Evolutionary conservation across 345 rosid genomes (phyloP).

Genomic region (Rhizophora apiculata): DNA sequence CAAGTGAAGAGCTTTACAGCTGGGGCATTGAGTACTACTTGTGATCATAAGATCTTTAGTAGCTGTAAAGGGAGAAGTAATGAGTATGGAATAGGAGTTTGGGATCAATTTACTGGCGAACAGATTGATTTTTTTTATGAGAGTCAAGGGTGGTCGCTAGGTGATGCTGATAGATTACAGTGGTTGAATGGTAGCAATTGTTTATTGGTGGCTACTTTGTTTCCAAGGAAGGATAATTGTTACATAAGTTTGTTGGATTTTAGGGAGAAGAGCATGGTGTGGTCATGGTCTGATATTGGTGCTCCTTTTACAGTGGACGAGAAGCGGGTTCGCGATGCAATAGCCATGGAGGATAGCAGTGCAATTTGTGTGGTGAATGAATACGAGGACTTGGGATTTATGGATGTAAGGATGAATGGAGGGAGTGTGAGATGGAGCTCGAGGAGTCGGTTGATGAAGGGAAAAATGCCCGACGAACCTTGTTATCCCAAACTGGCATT

Average conservation of each 20-base stretch:
- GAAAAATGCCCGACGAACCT: conserved; percentile 84
- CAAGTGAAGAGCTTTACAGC: conserved; percentile 79
- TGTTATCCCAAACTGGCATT: conserved; percentile 87
- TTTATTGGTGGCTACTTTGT: conserved; percentile 83
- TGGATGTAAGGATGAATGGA: conserved; percentile 65
- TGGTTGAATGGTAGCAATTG: conserved; percentile 74
- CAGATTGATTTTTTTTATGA: conserved; percentile 91
- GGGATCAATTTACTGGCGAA: conserved; percentile 86
- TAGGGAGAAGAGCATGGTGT: conserved; percentile 75
- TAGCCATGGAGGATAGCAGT: conserved; percentile 80
- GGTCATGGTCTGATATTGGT: conserved; percentile 92
- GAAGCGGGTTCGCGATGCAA: conserved; percentile 88
- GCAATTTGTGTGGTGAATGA: conserved; percentile 92
- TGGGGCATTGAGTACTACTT: conserved; percentile 70
- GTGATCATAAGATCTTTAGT: conserved; percentile 62
- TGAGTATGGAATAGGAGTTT: conserved; percentile 94
- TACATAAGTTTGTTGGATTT: conserved; percentile 91
- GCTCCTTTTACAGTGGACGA: conserved; percentile 58
- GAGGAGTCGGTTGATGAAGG: conserved; percentile 77
- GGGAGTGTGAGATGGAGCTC: conserved; percentile 95
- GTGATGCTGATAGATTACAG: conserved; percentile 90
- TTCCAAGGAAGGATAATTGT: conserved; percentile 93
- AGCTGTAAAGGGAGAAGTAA: conserved; percentile 92
- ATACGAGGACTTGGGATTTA: conserved; percentile 91
- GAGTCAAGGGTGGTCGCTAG: conserved; percentile 79